Percentiles rank a stretch among this genome's conserved stretches.
Evolutionary conservation across 192 early-diverging fungal genomes (phyloP).

Genomic region (Podila epigama): DNA sequence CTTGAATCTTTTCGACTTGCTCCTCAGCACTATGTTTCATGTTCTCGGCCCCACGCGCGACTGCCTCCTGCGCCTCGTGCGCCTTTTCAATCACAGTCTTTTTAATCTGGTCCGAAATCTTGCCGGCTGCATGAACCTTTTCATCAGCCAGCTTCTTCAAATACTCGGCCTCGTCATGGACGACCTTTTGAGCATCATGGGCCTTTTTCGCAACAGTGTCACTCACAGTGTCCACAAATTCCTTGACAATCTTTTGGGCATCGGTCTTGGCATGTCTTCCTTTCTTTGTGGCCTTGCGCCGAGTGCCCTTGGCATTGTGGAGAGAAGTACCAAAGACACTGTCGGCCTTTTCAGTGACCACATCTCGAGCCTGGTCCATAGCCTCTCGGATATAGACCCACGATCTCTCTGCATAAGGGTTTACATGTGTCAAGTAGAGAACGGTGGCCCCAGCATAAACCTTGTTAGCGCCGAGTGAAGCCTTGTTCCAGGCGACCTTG

Average conservation of each 20-base stretch:
- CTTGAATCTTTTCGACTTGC: constrained; percentile 10
- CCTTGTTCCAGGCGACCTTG: constrained; percentile 30
- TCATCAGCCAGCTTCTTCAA: constrained; percentile 15
- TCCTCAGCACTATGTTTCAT: constrained; percentile 13
- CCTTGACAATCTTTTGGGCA: constrained; percentile 16
- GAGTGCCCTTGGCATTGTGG: neutral
- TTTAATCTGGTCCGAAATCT: constrained; percentile 27
- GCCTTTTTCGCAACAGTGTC: constrained; percentile 17
- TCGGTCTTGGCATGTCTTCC: constrained; percentile 4
- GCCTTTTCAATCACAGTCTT: constrained; percentile 30
- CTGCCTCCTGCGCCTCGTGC: constrained; percentile 29
- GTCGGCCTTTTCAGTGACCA: constrained; percentile 25
- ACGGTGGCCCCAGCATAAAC: constrained; percentile 6
- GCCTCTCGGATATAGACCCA: constrained; percentile 15
- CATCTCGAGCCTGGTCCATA: constrained; percentile 7
- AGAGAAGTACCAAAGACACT: constrained; percentile 33
- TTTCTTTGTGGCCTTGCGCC: neutral
- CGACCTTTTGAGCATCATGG: constrained; percentile 28
- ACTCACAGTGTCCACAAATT: constrained; percentile 9
- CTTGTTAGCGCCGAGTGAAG: neutral
- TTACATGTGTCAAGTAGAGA: constrained; percentile 27
- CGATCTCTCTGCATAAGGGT: constrained; percentile 21
- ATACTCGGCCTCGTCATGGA: constrained; percentile 21
- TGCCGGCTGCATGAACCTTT: constrained; percentile 18
- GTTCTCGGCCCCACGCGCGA: constrained; percentile 9